Percentiles rank a stretch among this genome's conserved stretches.
Conservation (phyloP, 192 early-diverging fungal genomes). For the Phycomyces blakesleeanus region DNA sequence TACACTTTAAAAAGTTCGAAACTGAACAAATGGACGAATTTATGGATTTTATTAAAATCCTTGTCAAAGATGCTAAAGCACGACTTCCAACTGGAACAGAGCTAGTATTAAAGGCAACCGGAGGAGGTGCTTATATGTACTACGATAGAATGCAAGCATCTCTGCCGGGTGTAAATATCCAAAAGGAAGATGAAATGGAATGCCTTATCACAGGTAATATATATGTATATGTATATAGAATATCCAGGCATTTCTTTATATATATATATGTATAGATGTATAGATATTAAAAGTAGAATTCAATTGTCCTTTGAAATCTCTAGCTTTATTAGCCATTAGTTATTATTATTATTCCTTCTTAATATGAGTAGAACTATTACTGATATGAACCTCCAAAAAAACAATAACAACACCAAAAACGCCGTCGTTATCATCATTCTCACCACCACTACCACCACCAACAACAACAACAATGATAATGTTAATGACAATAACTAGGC, state of each 20-base stretch:
- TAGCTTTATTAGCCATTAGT: no score
- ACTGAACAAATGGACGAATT: slow-evolving; percentile 90
- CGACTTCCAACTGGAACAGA: slow-evolving; percentile 26
- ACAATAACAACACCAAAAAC: no score
- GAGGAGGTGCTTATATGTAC: slow-evolving; percentile 82
- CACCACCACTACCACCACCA: no score
- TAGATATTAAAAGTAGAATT: no score
- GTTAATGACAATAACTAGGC: slow-evolving; percentile 39
- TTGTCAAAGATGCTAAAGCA: slow-evolving; percentile 49
- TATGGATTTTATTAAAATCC: slow-evolving; percentile 72
- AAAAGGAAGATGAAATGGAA: slow-evolving; percentile 94
- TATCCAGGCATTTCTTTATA: not conserved
- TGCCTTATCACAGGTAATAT: slow-evolving; percentile 63
- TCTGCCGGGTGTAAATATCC: slow-evolving; percentile 58
- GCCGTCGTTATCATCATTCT: no score
- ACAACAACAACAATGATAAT: not conserved
- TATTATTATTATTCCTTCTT: no score
- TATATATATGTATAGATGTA: slow-evolving; percentile 3
- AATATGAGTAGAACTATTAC: no score
- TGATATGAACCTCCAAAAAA: no score
- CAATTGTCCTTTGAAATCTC: no score
- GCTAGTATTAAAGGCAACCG: slow-evolving; percentile 78
- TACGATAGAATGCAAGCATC: slow-evolving; percentile 49
- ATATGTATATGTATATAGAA: not conserved
- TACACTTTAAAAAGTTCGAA: slow-evolving; percentile 94